Evolutionary conservation across 805 yeast species (phyloP).

Genomic region (Cyberlindnera xishuangbannaensis): DNA sequence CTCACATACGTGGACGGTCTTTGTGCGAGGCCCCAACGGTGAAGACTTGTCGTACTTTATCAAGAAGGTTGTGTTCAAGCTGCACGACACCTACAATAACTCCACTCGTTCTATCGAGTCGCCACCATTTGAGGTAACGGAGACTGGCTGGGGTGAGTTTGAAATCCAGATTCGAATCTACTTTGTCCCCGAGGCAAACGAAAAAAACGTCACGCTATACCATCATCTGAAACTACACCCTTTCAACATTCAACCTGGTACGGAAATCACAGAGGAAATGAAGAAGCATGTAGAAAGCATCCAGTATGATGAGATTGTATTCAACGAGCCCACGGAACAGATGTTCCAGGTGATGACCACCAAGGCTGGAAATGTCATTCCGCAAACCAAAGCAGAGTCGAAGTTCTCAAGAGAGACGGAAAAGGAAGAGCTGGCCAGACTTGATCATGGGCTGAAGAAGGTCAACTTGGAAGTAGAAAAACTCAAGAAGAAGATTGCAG

Average conservation of each 20-base stretch:
- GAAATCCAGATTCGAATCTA: constrained; percentile 85
- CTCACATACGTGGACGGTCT: constrained; percentile 94
- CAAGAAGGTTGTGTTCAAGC: constrained; percentile 87
- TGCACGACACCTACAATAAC: constrained; percentile 90
- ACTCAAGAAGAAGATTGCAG: constrained; percentile 32
- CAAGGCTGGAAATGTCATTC: constrained; percentile 53
- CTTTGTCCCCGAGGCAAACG: constrained; percentile 81
- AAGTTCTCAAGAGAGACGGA: constrained; percentile 51
- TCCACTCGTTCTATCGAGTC: constrained; percentile 79
- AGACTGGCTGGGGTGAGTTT: constrained; percentile 99
- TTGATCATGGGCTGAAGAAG: constrained; percentile 39
- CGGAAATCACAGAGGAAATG: constrained; percentile 26
- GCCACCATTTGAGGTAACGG: constrained; percentile 94
- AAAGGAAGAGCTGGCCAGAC: constrained; percentile 55
- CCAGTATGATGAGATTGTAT: constrained; percentile 85
- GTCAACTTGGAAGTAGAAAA: constrained; percentile 41
- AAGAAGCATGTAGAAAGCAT: constrained; percentile 46
- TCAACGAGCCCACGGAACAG: constrained; percentile 91
- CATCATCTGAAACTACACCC: constrained; percentile 94
- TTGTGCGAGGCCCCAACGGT: constrained; percentile 73
- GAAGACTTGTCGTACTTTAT: constrained; percentile 76
- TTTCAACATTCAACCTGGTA: constrained; percentile 39
- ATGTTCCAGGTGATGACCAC: constrained; percentile 73
- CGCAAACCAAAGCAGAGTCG: constrained; percentile 32
- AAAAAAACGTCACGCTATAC: constrained; percentile 77